Conservation (phyloP, 2,329 filamentous ascomycete genomes). For the Xylariales sp. region DNA sequence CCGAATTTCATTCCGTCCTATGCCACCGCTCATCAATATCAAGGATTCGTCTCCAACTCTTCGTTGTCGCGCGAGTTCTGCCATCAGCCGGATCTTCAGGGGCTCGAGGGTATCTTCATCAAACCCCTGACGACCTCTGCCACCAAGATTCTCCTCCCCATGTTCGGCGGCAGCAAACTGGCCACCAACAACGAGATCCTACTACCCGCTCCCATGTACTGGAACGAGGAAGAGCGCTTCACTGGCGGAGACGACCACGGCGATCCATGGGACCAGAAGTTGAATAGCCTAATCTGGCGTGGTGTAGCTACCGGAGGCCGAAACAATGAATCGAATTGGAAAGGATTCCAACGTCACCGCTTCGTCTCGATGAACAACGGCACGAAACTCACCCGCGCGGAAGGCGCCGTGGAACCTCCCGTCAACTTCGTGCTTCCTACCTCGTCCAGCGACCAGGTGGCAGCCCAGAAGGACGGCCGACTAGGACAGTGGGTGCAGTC, state of each 20-base stretch:
- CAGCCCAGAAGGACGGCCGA: slow-evolving; percentile 37
- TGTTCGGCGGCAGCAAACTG: slow-evolving; percentile 67
- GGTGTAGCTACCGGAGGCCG: slow-evolving; percentile 62
- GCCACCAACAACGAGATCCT: slow-evolving; percentile 67
- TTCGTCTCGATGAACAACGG: slow-evolving; percentile 70
- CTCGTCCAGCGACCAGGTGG: slow-evolving; percentile 40
- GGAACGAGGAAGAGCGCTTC: slow-evolving; percentile 58
- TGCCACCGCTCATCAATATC: slow-evolving; percentile 43
- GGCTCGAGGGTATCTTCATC: slow-evolving; percentile 61
- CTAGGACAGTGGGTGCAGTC: slow-evolving; percentile 45
- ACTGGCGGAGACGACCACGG: slow-evolving; percentile 51
- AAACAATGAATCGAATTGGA: slow-evolving; percentile 60
- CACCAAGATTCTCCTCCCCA: slow-evolving; percentile 55
- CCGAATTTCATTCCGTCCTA: slow-evolving; percentile 41
- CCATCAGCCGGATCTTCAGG: slow-evolving; percentile 59
- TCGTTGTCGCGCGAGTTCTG: slow-evolving; percentile 58
- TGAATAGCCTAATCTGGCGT: slow-evolving; percentile 54
- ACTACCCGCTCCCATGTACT: slow-evolving; percentile 66
- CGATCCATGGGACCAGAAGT: slow-evolving; percentile 53
- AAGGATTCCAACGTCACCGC: slow-evolving; percentile 68
- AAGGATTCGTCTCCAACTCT: slow-evolving; percentile 59
- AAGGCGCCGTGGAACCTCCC: slow-evolving; percentile 35
- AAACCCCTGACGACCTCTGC: slow-evolving; percentile 52
- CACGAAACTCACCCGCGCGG: slow-evolving; percentile 49
- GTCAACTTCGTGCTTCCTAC: slow-evolving; percentile 53